Conservation (phyloP, 1,284 basidiomycete species). For the Ceratobasidium sp. region DNA sequence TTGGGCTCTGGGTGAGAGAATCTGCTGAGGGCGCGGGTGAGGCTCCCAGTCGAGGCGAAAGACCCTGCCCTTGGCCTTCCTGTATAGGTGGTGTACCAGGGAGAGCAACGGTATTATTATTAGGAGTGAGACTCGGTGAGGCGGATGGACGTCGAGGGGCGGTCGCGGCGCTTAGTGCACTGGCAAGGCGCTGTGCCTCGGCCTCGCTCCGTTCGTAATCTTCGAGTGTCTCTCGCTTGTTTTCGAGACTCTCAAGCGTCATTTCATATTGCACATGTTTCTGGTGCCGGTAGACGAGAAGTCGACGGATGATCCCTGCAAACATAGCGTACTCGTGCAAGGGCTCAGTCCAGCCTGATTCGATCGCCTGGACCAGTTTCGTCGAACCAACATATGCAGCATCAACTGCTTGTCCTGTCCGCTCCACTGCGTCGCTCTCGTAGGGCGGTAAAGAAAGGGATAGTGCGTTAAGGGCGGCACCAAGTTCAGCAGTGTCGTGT, state of each 20-base stretch:
- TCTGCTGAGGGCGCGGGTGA: conserved; percentile 33
- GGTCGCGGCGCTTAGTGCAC: conserved; percentile 69
- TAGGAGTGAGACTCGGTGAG: conserved; percentile 31
- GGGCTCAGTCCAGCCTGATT: conserved; percentile 94
- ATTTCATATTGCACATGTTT: conserved; percentile 99
- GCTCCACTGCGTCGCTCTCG: conserved; percentile 87
- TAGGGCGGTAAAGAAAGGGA: conserved; percentile 69
- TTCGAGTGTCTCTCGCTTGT: conserved; percentile 86
- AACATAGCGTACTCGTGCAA: conserved; percentile 97
- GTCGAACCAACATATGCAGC: conserved; percentile 93
- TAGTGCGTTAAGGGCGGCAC: conserved; percentile 95
- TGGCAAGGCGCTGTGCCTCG: conserved; percentile 89
- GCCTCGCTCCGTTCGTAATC: conserved; percentile 93
- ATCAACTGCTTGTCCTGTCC: conserved; percentile 95
- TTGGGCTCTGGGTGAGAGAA: conserved; percentile 36
- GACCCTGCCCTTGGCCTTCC: neutral
- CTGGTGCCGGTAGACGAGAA: conserved; percentile 94
- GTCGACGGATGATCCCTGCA: conserved; percentile 91
- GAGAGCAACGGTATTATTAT: conserved; percentile 46
- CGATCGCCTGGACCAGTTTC: conserved; percentile 88
- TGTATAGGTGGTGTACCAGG: neutral
- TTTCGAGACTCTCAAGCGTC: conserved; percentile 90
- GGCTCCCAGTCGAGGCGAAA: neutral
- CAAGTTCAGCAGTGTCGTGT: conserved; percentile 93
- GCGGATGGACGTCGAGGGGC: conserved; percentile 38